phyloP scores from a whole-genome alignment of 768 basidiomycete genomes.

The Termitomyces sp. region DNA sequence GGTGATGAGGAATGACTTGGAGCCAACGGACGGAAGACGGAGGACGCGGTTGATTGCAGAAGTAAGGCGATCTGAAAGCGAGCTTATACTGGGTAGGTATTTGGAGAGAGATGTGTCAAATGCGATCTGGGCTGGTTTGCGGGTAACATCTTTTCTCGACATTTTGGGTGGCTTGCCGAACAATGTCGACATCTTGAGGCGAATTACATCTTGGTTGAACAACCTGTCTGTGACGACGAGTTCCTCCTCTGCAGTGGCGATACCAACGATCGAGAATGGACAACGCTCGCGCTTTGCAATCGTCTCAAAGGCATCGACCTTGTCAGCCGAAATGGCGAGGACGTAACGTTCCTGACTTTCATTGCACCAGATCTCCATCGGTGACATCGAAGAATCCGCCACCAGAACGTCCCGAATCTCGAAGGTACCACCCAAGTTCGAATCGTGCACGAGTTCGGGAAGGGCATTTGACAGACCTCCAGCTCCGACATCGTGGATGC shows the following conservation, averaged over 20 bases:
- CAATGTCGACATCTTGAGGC: slow-evolving; percentile 89
- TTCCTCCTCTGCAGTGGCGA: slow-evolving; percentile 77
- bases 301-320: slow-evolving; percentile 59
- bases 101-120: slow-evolving; percentile 73
- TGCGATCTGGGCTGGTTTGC: slow-evolving; percentile 30
- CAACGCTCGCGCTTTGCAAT: slow-evolving; percentile 89
- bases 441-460: slow-evolving; percentile 96
- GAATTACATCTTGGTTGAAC: slow-evolving; percentile 74
- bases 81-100: slow-evolving; percentile 52
- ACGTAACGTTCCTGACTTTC: slow-evolving; percentile 98
- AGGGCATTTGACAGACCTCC: slow-evolving; percentile 96
- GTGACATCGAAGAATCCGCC: slow-evolving; percentile 92
- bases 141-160: slow-evolving; percentile 65
- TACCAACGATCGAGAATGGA: slow-evolving; percentile 90
- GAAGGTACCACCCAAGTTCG: slow-evolving; percentile 84
- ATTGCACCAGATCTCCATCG: slow-evolving; percentile 99
- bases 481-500: slow-evolving; percentile 98
- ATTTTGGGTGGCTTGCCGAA: slow-evolving; percentile 97
- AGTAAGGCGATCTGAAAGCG: slow-evolving; percentile 47
- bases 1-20: slow-evolving; percentile 97
- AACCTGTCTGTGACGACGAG: slow-evolving; percentile 89
- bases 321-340: slow-evolving; percentile 74
- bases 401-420: slow-evolving; percentile 93
- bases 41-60: slow-evolving; percentile 80
- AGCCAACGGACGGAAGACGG: slow-evolving; percentile 87